phyloP scores from a whole-genome alignment of 1,284 basidiomycete species.

The Chalciporus sp. region DNA sequence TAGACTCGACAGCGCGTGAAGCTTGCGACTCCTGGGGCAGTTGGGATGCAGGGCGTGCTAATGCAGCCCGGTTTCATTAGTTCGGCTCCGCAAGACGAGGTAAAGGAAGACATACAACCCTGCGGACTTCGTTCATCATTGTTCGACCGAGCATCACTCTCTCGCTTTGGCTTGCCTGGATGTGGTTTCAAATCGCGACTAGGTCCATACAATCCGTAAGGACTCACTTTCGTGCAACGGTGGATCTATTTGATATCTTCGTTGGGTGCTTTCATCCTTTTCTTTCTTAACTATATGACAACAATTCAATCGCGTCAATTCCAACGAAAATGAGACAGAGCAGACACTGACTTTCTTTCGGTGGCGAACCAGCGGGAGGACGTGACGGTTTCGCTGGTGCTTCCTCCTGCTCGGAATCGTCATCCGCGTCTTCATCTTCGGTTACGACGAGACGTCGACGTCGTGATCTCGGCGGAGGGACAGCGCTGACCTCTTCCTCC shows the following conservation, averaged over 20 bases:
- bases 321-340: not conserved
- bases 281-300: conserved; percentile 7
- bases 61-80: not conserved
- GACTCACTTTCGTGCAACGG: conserved; percentile 11
- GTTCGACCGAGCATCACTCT: not conserved
- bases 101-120: conserved; percentile 11
- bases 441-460: conserved; percentile 10
- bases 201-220: not conserved
- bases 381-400: not conserved
- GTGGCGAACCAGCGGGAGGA: conserved; percentile 4
- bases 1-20: conserved; percentile 4
- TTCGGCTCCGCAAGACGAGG: not conserved
- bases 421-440: conserved; percentile 11
- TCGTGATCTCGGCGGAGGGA: conserved; percentile 2
- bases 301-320: not conserved
- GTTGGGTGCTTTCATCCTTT: not conserved
- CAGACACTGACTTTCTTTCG: not conserved
- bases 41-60: conserved; percentile 8
- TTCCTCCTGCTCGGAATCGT: conserved; percentile 8
- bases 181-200: not conserved
- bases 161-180: conserved; percentile 15
- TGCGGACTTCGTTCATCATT: not conserved
- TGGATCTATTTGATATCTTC: not conserved
- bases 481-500: conserved; percentile 6
- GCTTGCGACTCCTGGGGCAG: conserved; percentile 1